Evolutionary conservation across 208 protist genomes (phyloP).

Genomic region (Trypanosomatidae sp.): DNA sequence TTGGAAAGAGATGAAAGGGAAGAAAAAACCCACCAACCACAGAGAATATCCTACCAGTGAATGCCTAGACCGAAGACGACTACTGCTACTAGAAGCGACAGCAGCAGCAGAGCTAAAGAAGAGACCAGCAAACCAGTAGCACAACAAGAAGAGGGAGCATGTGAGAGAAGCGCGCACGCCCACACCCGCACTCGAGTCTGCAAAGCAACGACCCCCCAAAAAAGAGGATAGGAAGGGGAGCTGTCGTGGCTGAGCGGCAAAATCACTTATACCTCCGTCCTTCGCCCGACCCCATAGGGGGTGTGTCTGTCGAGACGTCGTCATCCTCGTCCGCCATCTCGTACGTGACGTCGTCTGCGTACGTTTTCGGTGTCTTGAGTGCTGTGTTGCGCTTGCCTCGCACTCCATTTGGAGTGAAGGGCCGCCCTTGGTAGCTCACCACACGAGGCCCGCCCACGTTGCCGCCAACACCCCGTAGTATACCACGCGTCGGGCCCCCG

Average conservation of each 20-base stretch:
- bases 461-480: slow-evolving; percentile 5
- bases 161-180: not conserved
- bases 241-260: not conserved
- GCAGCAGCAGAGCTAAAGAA: not conserved
- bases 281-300: not conserved
- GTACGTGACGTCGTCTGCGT: slow-evolving; percentile 25
- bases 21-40: not conserved
- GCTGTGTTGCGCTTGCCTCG: slow-evolving; percentile 21
- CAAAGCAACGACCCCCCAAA: too few relatives aligned
- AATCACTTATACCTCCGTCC: not conserved
- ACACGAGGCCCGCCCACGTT: slow-evolving; percentile 17
- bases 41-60: not conserved
- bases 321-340: slow-evolving; percentile 23
- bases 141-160: not conserved
- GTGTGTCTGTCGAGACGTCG: not conserved
- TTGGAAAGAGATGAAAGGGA: not conserved
- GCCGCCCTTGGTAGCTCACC: slow-evolving; percentile 44
- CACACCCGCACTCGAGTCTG: too few relatives aligned
- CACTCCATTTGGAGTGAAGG: slow-evolving; percentile 51
- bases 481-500: not conserved
- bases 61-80: not conserved
- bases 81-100: not conserved
- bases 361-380: slow-evolving; percentile 16
- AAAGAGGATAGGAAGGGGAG: not conserved
- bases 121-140: not conserved